phyloP scores from a whole-genome alignment of 257 asterid genomes.

The Scutellaria barbata region DNA sequence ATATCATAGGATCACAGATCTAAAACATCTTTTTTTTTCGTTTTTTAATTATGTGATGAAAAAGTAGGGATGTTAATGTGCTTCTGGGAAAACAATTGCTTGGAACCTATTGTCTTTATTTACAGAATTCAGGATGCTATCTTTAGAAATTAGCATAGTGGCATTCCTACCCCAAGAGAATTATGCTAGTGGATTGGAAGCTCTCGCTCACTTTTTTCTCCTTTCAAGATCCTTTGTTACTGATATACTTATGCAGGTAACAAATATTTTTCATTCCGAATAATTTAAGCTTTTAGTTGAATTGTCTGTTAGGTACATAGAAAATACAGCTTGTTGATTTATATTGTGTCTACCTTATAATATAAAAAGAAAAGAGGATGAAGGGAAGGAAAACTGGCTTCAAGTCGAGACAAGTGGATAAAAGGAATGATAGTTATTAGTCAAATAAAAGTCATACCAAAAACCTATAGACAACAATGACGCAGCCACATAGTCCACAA shows the following conservation, averaged over 20 bases:
- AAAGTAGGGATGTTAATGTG: conserved; percentile 87
- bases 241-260: conserved; percentile 85
- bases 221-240: conserved; percentile 80
- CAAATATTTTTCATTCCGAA: not conserved
- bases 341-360: not conserved
- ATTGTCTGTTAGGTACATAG: not conserved
- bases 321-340: not conserved
- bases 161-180: conserved; percentile 86
- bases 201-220: conserved; percentile 73
- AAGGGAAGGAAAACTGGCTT: not conserved
- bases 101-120: conserved; percentile 81
- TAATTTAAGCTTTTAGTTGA: conserved; percentile 22
- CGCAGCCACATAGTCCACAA: not conserved
- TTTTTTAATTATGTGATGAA: conserved; percentile 15
- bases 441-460: not conserved
- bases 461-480: not conserved
- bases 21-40: not conserved
- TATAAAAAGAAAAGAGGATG: not conserved
- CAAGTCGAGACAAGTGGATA: conserved; percentile 20
- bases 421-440: conserved; percentile 16
- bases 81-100: conserved; percentile 65
- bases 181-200: conserved; percentile 82
- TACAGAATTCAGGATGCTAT: conserved; percentile 72
- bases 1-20: not conserved
- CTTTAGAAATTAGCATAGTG: conserved; percentile 74